Percentiles rank a stretch among this genome's conserved stretches.
Conservation (phyloP, 2,329 filamentous ascomycete genomes). For the Fusarium longipes region DNA sequence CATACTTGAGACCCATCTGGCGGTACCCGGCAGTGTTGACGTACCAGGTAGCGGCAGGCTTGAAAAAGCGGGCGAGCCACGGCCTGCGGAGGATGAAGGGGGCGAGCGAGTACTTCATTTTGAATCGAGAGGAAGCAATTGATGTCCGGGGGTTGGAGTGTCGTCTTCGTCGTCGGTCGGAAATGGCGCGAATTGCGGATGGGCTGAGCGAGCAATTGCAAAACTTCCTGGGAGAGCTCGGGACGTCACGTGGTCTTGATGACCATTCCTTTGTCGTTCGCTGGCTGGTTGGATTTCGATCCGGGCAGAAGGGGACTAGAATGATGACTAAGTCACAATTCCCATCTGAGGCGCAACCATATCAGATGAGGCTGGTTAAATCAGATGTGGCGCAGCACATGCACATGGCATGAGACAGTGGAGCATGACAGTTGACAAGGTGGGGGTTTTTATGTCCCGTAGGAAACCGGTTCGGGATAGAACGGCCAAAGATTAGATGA, state of each 20-base stretch:
- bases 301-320: slow-evolving; percentile 30
- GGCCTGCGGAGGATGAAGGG: slow-evolving; percentile 85
- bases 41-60: slow-evolving; percentile 90
- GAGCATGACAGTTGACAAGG: slow-evolving; percentile 17
- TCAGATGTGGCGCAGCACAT: background rate
- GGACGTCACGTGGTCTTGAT: slow-evolving; percentile 52
- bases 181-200: slow-evolving; percentile 52
- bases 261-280: slow-evolving; percentile 44
- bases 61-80: slow-evolving; percentile 81
- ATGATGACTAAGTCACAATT: slow-evolving; percentile 9
- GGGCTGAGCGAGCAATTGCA: slow-evolving; percentile 47
- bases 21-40: slow-evolving; percentile 89
- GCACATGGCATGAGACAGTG: slow-evolving; percentile 9
- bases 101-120: slow-evolving; percentile 78
- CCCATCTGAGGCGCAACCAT: background rate
- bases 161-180: slow-evolving; percentile 43
- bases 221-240: slow-evolving; percentile 49
- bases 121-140: slow-evolving; percentile 48
- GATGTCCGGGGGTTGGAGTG: slow-evolving; percentile 35
- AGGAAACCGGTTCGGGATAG: slow-evolving; percentile 42
- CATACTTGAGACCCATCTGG: slow-evolving; percentile 89
- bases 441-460: slow-evolving; percentile 40
- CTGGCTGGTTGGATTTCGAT: slow-evolving; percentile 28
- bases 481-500: slow-evolving; percentile 29
- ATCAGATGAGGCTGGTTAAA: background rate